Percentiles rank a stretch among this genome's conserved stretches.
Evolutionary conservation across 129 eudicot species (phyloP).

Genomic region (Lonicera japonica): DNA sequence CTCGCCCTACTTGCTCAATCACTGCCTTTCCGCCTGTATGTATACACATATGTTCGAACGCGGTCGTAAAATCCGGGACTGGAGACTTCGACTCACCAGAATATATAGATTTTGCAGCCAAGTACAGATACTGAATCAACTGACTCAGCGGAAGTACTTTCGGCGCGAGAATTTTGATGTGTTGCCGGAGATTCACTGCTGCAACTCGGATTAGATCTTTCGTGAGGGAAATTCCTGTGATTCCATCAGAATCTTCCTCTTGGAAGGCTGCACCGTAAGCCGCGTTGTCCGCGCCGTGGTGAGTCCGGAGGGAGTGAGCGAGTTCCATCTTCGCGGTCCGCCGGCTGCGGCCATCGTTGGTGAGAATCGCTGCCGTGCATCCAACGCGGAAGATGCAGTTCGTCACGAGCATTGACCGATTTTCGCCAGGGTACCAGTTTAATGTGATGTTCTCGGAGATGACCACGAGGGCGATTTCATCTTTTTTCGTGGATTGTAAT

Average conservation of each 20-base stretch:
- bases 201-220: slow-evolving; percentile 75
- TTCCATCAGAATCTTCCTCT: slow-evolving; percentile 68
- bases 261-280: slow-evolving; percentile 64
- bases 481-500: slow-evolving; percentile 32
- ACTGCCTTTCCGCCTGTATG: slow-evolving; percentile 95
- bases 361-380: slow-evolving; percentile 56
- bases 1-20: slow-evolving; percentile 59
- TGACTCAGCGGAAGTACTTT: slow-evolving; percentile 62
- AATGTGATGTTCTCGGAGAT: slow-evolving; percentile 65
- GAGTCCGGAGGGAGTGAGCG: slow-evolving; percentile 57
- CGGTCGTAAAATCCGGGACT: slow-evolving; percentile 65
- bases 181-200: slow-evolving; percentile 41
- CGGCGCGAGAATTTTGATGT: slow-evolving; percentile 56
- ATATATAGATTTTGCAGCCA: slow-evolving; percentile 7
- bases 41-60: slow-evolving; percentile 70
- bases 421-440: slow-evolving; percentile 69
- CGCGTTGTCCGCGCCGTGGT: slow-evolving; percentile 61
- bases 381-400: slow-evolving; percentile 86
- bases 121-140: slow-evolving; percentile 33
- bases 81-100: slow-evolving; percentile 38
- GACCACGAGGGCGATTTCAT: slow-evolving; percentile 52
- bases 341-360: slow-evolving; percentile 44
- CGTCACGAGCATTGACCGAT: slow-evolving; percentile 61
- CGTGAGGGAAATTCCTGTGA: slow-evolving; percentile 57
- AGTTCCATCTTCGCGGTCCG: slow-evolving; percentile 54